Base-by-base conservation (phyloP, 495 filamentous ascomycete species). In the Bombardia bombarda region DNA sequence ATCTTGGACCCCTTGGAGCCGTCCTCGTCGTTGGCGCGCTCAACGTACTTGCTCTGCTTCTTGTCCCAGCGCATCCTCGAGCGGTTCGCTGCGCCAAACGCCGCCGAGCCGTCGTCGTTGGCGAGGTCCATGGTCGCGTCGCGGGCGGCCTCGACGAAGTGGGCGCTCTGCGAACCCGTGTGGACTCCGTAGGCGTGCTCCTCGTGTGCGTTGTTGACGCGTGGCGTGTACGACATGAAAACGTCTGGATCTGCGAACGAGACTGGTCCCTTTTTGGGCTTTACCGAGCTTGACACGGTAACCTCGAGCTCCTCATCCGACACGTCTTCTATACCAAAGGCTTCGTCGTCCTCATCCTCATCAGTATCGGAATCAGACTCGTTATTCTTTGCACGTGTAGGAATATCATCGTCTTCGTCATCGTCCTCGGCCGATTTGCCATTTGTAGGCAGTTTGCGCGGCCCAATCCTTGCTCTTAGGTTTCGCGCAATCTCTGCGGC, bases 151-250 rank as follows among this genome's bases (percentile, higher is more conserved):
- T 83, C 76, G 38, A 90, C 73, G 64, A 98, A 97, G 65, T 82
- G 86, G 28, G 70, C 63, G 48, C 74, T 75, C 18, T 78, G 70
- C 12, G 41, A 34, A 26, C 87, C 87, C 4, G 87, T 84, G 62
- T 93, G 85, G 5, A 98, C 88, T 46, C 88, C 86, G 66, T 97
- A 98, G 2, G 79, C 92, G 17, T 83, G 79, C 51, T 94, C 87
- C 68, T 97, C 93, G 23, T 82, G 86, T 3, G 82, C 65, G 60
- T 86, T 89, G 34, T 73, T 74, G 39, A 78, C 74, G 49, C 77
- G 75, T 0, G 92, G 92, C 0, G 74, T 84, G 73, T 99, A 99
- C 14, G 86, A 83, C 86, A 99, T 96, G 74, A 92, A 99, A 56
- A 87, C 76, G 32, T 95, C 92, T 3, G 84, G 73, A 60, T 95